Evolutionary conservation across 257 asterid species (phyloP), one percentile per base, ranked within the genome.

Genomic region (Handroanthus guayacan): DNA sequence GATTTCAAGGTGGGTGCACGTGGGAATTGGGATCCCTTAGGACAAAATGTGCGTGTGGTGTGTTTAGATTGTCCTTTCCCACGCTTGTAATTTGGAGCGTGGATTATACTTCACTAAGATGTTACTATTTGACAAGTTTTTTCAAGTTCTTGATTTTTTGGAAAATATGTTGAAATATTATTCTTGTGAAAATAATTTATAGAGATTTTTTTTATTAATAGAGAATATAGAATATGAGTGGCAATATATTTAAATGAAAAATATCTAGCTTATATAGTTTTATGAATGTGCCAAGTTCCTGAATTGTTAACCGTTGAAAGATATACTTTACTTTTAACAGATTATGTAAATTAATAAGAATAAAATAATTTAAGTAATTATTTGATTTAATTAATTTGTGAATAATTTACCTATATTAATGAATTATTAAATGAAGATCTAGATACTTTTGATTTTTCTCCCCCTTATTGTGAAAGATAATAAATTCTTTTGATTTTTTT

Each of bases 31-130:
- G n/a, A n/a, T 31, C 76, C 72, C 6, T 65, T 51, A 43, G 43
- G 62, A 50, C 76, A 43, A 39, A 44, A 25, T 43, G 68, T 36
- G 58, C 73, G 83, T 69, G 75, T 57, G 70, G 3, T 18, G 57
- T 61, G 72, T 69, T 47, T 11, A 7, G 2, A 37, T 13, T 4
- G 45, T 50, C 60, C 4, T 7, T 62, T 41, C 47, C 69, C 77
- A 80, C 80, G 69, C 83, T 18, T 69, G 12, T 37, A 8, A 44
- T 75, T 13, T 13, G 47, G 69, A 14, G 80, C 77, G 83, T 80
- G 83, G 60, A 14, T 14, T 41, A n/a, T 13, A 62, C 44, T 31
- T 45, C 8, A 17, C 3, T 66, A n/a, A 13, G 38, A 13, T 39
- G 14, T 63, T 63, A 16, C 12, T 16, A 52, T 67, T 14, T 13